Evolutionary conservation across 2,329 filamentous ascomycete genomes (phyloP), one percentile per base, ranked within the genome.

Genomic region (Microcera coccophila): DNA sequence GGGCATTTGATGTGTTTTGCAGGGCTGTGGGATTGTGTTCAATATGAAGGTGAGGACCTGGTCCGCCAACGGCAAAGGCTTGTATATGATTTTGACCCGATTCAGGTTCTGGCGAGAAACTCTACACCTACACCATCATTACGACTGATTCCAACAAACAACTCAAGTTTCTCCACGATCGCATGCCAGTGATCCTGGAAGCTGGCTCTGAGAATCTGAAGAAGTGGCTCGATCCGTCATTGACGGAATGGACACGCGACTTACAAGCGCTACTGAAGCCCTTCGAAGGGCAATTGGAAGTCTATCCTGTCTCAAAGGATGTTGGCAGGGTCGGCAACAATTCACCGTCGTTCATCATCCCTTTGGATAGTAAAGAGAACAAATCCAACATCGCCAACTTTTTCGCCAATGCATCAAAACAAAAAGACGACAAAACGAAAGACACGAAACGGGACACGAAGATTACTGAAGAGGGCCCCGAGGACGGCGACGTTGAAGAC

Each of bases 251-350:
- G 91, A 84, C 79, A 3, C 75, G 73, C 39, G 85, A 93, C 42
- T 70, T 97, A 20, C 90, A 96, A 62, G 72, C 72, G 1, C 68
- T 95, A 1, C 70, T 97, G n/a, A 84, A 79, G 59, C 90, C 93
- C 0, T 95, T 82, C 52, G 67, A 79, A 4, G 87, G 87, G 4
- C 84, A 87, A 41, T 70, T 98, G 8, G 88, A 94, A 41, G 82
- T 87, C 40, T 96, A 95, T 61, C 82, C 85, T 1, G 93, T 98
- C 2, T 82, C 76, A 55, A 87, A 88, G 62, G 90, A 93, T 4
- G 91, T 97, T 0, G 90, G 90, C 1, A 97, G 95, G 67, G 90
- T 95, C 0, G 90, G 91, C 5, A 95, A 95, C 55, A 87, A 95
- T 63, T 94, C 87, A 16, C 82, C 88, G 0, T 78, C 76, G 1